phyloP scores from a whole-genome alignment of 371 early-diverging fungal genomes.

The Apophysomyces sp. region DNA sequence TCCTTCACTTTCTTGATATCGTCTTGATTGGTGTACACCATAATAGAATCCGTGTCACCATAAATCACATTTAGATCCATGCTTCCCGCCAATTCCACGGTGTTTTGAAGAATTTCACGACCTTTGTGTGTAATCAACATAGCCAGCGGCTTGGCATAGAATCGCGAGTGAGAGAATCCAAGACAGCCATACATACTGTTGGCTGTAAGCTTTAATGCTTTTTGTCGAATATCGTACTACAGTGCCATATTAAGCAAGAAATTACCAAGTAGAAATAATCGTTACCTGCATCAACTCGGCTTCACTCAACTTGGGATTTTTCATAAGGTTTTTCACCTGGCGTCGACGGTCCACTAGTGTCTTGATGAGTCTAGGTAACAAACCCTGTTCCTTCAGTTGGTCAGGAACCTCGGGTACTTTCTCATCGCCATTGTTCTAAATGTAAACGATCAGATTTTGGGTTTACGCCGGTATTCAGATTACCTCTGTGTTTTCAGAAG shows the following conservation, averaged over 20 bases:
- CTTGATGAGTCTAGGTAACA: slow-evolving; percentile 90
- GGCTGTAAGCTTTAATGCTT: slow-evolving; percentile 98
- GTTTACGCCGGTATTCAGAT: not conserved
- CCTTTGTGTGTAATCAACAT: slow-evolving; percentile 98
- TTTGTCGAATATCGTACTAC: slow-evolving; percentile 93
- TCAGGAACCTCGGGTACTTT: slow-evolving; percentile 80
- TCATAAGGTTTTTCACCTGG: slow-evolving; percentile 92
- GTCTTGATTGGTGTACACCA: slow-evolving; percentile 95
- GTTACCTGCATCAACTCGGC: slow-evolving; percentile 64
- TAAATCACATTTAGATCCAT: slow-evolving; percentile 95
- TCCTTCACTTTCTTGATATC: slow-evolving; percentile 78
- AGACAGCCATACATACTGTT: slow-evolving; percentile 99
- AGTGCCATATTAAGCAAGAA: not conserved
- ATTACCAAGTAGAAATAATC: not conserved
- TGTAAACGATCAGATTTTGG: not conserved
- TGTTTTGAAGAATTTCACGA: slow-evolving; percentile 95
- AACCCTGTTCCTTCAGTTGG: slow-evolving; percentile 63
- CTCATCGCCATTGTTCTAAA: slow-evolving; percentile 50
- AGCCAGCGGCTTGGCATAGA: slow-evolving; percentile 98
- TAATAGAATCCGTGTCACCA: slow-evolving; percentile 99
- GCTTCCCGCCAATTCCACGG: slow-evolving; percentile 84
- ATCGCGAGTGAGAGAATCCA: slow-evolving; percentile 94
- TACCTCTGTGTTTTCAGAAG: slow-evolving; percentile 1
- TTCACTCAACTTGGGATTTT: slow-evolving; percentile 60
- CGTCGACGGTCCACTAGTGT: slow-evolving; percentile 92